A percentile compares a stretch with the other conserved stretches of the same genome.
Evolutionary conservation across 2,329 filamentous ascomycete genomes (phyloP).

Genomic region (Ceratocystis variospora): DNA sequence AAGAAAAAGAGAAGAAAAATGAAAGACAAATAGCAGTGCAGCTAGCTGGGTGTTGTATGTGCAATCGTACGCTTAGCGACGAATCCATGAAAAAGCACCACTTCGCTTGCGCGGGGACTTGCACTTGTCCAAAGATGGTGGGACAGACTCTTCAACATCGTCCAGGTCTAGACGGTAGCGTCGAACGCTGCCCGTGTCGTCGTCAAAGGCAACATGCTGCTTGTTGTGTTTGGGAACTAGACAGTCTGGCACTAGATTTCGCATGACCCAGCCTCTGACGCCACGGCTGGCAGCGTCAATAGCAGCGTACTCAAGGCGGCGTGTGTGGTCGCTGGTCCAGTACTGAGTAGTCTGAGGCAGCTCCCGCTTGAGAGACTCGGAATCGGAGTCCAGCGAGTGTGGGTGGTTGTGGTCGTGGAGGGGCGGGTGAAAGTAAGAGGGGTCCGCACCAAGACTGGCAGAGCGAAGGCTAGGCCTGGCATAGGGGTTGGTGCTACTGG

Average conservation of each 20-base stretch:
- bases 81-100: conserved; percentile 10
- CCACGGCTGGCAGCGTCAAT: conserved; percentile 49
- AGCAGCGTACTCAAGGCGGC: conserved; percentile 50
- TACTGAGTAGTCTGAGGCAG: conserved; percentile 50
- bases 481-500: background rate
- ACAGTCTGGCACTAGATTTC: conserved; percentile 46
- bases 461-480: background rate
- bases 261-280: conserved; percentile 45
- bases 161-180: conserved; percentile 48
- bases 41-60: background rate
- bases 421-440: conserved; percentile 7
- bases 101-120: conserved; percentile 8
- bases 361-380: conserved; percentile 26
- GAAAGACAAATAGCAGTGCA: background rate
- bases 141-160: conserved; percentile 26
- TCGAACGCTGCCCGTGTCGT: conserved; percentile 49
- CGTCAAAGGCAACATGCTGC: conserved; percentile 42
- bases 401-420: background rate
- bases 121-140: background rate
- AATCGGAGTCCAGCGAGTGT: conserved; percentile 20
- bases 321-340: conserved; percentile 51
- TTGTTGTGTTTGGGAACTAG: conserved; percentile 38
- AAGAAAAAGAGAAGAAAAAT: background rate
- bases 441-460: background rate
- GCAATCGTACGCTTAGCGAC: conserved; percentile 7